Conservation (phyloP, 345 rosid species). For the Toxicodendron radicans region DNA sequence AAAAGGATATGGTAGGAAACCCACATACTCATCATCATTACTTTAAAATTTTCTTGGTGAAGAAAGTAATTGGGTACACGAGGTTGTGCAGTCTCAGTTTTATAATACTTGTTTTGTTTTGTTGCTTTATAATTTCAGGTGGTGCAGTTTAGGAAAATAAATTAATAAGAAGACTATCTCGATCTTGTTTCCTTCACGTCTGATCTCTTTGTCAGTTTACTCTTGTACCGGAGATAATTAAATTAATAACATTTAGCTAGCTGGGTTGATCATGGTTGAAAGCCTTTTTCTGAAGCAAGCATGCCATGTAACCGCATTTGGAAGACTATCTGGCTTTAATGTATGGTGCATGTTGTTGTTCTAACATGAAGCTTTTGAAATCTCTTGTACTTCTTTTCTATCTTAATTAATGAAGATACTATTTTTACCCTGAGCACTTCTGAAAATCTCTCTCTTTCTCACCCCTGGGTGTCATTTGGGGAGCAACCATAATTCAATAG, state of each 20-base stretch:
- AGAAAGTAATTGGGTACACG: background rate
- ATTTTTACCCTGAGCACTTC: constrained; percentile 4
- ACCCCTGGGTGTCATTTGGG: background rate
- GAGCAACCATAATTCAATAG: constrained; percentile 21
- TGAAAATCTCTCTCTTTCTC: background rate
- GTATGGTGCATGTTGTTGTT: constrained; percentile 21
- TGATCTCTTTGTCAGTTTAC: constrained; percentile 11
- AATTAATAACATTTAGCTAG: constrained; percentile 8
- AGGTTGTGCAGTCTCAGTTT: background rate
- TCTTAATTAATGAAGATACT: constrained; percentile 5
- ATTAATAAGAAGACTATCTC: background rate
- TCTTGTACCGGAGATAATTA: background rate
- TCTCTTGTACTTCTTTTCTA: background rate
- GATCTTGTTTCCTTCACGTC: constrained; percentile 6
- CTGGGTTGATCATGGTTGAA: constrained; percentile 18
- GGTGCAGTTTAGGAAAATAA: constrained; percentile 23
- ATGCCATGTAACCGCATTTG: constrained; percentile 18
- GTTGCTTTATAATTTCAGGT: constrained; percentile 32
- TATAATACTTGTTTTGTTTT: background rate
- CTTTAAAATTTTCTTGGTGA: background rate
- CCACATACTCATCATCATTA: background rate
- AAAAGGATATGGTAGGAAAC: constrained; percentile 50
- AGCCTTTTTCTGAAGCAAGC: constrained; percentile 10
- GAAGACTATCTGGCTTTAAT: constrained; percentile 19
- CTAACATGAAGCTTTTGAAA: constrained; percentile 17